Base-by-base conservation (phyloP, 768 basidiomycete species). In the Collybia sp. region DNA sequence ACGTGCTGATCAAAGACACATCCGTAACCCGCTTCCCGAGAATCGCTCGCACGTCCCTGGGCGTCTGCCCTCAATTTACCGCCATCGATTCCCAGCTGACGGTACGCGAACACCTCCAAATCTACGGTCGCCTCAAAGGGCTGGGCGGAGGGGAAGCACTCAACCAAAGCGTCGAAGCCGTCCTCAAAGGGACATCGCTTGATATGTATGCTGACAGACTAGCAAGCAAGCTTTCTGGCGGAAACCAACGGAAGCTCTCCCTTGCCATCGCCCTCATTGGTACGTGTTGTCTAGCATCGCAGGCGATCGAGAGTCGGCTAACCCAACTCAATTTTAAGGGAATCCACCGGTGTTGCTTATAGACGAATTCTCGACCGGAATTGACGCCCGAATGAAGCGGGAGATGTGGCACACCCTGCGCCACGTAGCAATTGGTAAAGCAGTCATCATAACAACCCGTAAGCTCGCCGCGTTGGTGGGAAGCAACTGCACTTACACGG, bases 61-160 rank as follows among this genome's bases (percentile, higher is more conserved):
- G 88, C 2, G 85, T 92, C 42, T 92, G 88, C 58, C 88, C 88
- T 0, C 88, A 90, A 52, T 88, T 89, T 62, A 88, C 87, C 1
- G 87, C 88, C 1, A 88, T 90, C 51, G 88, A 90, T 53, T 67
- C 78, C 11, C 83, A 88, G 55, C 60, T 90, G 34, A 88, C 85
- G 5, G 87, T 89, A 17, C 75, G 84, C 37, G 85, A 92, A 58
- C 88, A 91, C 56, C 67, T 90, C 30, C 49, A 73, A 48, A 70
- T 90, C 9, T 88, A 88, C 44, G 87, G 85, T 8, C 72, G 82
- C 15, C 71, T 90, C 31, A 89, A 89, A 59, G 88, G 88, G 2
- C 65, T 91, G 16, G 48, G 45, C 15, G 61, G 64, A 13, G 80
- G 79, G 1, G 48, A 58, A 1, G 79, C 81, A 41, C 55, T 90